Conservation (phyloP, 192 early-diverging fungal genomes). For the Gonapodya prolifera region DNA sequence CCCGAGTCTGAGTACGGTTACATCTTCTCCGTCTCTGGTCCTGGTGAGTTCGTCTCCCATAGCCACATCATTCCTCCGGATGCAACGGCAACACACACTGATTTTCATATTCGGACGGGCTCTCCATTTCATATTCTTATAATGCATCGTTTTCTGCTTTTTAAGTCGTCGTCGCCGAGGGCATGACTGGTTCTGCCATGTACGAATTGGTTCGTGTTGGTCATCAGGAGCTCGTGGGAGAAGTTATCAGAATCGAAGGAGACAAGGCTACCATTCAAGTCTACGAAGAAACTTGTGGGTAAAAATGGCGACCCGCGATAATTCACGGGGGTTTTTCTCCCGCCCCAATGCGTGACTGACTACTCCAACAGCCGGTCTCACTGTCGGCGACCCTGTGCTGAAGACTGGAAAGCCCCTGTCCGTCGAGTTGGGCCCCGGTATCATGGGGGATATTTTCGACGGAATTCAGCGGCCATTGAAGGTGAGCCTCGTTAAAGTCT, state of each 20-base stretch:
- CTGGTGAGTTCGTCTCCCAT: slow-evolving; percentile 42
- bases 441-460: slow-evolving; percentile 94
- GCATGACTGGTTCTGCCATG: slow-evolving; percentile 96
- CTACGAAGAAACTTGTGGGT: slow-evolving; percentile 93
- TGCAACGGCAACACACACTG: not conserved
- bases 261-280: slow-evolving; percentile 99
- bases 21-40: slow-evolving; percentile 96
- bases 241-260: slow-evolving; percentile 98
- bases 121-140: too few species aligned
- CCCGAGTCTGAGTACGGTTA: slow-evolving; percentile 77
- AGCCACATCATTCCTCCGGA: not conserved
- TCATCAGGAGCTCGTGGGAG: slow-evolving; percentile 92
- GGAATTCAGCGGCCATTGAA: slow-evolving; percentile 98
- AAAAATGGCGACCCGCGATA: not conserved
- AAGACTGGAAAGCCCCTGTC: slow-evolving; percentile 96
- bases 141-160: slow-evolving; percentile 7
- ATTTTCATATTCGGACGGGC: not conserved
- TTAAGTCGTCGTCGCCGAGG: slow-evolving; percentile 90
- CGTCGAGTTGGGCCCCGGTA: slow-evolving; percentile 96
- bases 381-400: slow-evolving; percentile 97
- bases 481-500: slow-evolving; percentile 21
- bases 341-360: not conserved
- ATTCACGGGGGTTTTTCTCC: slow-evolving; percentile 3
- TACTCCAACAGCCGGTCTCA: slow-evolving; percentile 65
- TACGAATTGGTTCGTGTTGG: slow-evolving; percentile 98